Evolutionary conservation across 257 asterid genomes (phyloP), one percentile per base, ranked within the genome.

Genomic region (Plantago ovata): DNA sequence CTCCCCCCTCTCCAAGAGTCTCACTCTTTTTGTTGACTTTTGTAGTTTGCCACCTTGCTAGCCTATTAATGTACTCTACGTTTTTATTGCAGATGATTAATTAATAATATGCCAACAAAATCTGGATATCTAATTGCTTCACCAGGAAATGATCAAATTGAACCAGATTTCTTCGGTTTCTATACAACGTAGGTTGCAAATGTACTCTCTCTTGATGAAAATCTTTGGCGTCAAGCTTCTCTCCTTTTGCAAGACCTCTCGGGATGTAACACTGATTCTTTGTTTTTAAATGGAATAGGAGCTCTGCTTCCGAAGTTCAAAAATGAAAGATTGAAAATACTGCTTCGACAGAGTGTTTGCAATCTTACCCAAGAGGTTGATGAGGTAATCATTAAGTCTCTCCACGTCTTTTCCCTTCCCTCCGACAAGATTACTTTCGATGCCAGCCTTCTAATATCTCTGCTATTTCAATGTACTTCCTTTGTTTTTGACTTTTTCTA

Each of bases 101-200:
- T 53, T 38, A 48, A 49, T 40, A 46, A 57, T 58, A 73, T 87
- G 91, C 58, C 80, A 28, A 80, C 68, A 66, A 55, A 56, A 63
- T 67, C 76, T 20, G 58, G 61, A 22, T 72, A 43, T 38, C 55
- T 36, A 40, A n/a, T n/a, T n/a, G n/a, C n/a, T n/a, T n/a, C n/a
- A n/a, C n/a, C n/a, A n/a, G n/a, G n/a, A n/a, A n/a, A n/a, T n/a
- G 58, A 59, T 55, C 33, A 13, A 32, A 13, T 64, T 39, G 91
- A 86, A 61, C 92, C 96, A 6, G 95, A 87, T 60, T 80, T 69
- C 61, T 87, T 91, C 70, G 87, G 87, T 18, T 79, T 64, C 61
- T 92, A 74, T 67, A 50, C 74, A 40, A 72, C 68, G 39, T 87
- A 72, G 69, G 59, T 80, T 13, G 73, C 75, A 47, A 71, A 73